Evolutionary conservation across 768 basidiomycete genomes (phyloP).

Genomic region (Mycena haematopus): DNA sequence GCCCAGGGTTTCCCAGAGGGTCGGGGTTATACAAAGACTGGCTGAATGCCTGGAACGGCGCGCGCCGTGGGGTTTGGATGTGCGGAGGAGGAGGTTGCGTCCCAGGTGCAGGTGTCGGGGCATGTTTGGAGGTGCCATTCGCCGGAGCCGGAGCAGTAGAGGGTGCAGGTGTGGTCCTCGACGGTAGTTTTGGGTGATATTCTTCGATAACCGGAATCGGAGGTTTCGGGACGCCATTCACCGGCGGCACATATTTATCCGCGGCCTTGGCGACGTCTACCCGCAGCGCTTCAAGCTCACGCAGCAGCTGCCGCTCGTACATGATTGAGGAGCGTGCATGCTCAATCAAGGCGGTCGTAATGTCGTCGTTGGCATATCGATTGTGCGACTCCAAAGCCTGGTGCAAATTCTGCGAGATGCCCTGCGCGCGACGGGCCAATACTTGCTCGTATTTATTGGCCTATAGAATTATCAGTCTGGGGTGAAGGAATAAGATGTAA

Average conservation of each 20-base stretch:
- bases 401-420: constrained; percentile 94
- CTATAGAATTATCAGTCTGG: constrained; percentile 46
- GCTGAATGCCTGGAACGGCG: constrained; percentile 29
- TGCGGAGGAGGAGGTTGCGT: constrained; percentile 28
- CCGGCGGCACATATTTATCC: constrained; percentile 57
- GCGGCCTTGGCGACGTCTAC: constrained; percentile 76
- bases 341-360: constrained; percentile 88
- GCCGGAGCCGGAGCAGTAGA: constrained; percentile 26
- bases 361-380: constrained; percentile 87
- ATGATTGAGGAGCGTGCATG: constrained; percentile 91
- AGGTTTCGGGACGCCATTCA: constrained; percentile 65
- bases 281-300: constrained; percentile 85
- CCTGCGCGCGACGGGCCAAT: constrained; percentile 84
- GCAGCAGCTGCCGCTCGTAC: constrained; percentile 88
- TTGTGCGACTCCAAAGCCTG: constrained; percentile 86
- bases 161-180: constrained; percentile 2
- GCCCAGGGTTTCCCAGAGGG: neutral
- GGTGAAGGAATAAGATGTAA: constrained; percentile 5
- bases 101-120: constrained; percentile 14
- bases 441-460: constrained; percentile 90
- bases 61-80: constrained; percentile 26
- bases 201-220: constrained; percentile 52
- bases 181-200: constrained; percentile 45
- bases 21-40: constrained; percentile 3
- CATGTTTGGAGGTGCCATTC: constrained; percentile 26